Conservation (phyloP, 768 basidiomycete genomes). For the Boletus subcaerulescens region DNA sequence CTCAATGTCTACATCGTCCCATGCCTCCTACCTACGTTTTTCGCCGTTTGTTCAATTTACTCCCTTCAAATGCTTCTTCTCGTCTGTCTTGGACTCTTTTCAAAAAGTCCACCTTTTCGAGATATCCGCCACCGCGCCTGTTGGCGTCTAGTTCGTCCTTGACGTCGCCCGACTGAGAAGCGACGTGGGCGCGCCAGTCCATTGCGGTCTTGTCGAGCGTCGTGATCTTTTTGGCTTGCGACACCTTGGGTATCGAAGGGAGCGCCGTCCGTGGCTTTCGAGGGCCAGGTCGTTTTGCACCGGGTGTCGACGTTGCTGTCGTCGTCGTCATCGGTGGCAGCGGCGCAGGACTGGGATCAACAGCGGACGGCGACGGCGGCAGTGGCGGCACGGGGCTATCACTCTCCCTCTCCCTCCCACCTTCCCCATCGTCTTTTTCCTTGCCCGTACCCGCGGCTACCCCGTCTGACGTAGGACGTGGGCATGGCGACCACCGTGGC, state of each 20-base stretch:
- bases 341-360: background rate
- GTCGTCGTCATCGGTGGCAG: background rate
- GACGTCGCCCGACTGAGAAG: slow-evolving; percentile 40
- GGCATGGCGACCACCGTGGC: slow-evolving; percentile 46
- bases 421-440: background rate
- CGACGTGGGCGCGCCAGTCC: slow-evolving; percentile 77
- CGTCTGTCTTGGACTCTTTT: slow-evolving; percentile 70
- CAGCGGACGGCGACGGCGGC: background rate
- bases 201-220: slow-evolving; percentile 85
- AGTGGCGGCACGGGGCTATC: background rate
- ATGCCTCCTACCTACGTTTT: slow-evolving; percentile 15
- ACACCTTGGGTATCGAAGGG: slow-evolving; percentile 47
- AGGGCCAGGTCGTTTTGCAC: slow-evolving; percentile 52
- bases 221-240: slow-evolving; percentile 72
- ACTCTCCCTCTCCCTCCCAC: background rate
- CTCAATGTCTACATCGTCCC: background rate
- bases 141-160: slow-evolving; percentile 76
- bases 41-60: slow-evolving; percentile 52
- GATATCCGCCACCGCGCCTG: slow-evolving; percentile 70
- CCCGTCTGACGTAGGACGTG: background rate
- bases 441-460: background rate
- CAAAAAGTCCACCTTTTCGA: slow-evolving; percentile 84
- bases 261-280: slow-evolving; percentile 63
- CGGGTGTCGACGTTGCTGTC: background rate
- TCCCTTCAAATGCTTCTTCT: slow-evolving; percentile 60